Evolutionary conservation across 2,329 filamentous ascomycete genomes (phyloP), one percentile per base, ranked within the genome.

Genomic region (Paecilomyces sp.): DNA sequence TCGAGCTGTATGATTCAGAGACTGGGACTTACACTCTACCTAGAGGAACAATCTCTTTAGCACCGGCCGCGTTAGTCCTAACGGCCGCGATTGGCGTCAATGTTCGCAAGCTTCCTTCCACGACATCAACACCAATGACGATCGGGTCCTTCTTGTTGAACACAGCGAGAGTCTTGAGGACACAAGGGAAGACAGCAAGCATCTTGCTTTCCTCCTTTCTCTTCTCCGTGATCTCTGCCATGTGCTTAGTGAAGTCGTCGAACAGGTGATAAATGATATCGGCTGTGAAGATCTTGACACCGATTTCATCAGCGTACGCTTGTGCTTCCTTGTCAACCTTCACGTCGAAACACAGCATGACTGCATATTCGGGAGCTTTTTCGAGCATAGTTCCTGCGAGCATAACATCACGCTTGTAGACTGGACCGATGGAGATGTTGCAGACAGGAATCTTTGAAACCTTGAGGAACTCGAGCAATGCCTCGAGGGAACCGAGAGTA

Each of bases 221-320:
- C 82, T 92, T 88, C 78, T 93, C 92, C 31, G 88, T 82, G 66
- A 96, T 84, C 68, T 90, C 83, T 31, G 88, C 87, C 90, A 97
- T 96, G 77, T 99, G 93, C 76, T 90, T 91, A 52, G 90, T 97
- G 79, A 99, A 99, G 65, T 90, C 83, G 76, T 99, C 95, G 75
- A 99, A 99, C 60, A 99, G 82, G 76, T 99, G 94, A 77, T 99
- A 99, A 72, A 99, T 99, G 69, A 99, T 99, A 76, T 99, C 93
- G 2, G 95, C 94, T 2, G 91, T 96, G 81, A 99, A 99, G 69
- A 99, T 90, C 82, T 96, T 97, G 79, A 99, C 90, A 57, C 92
- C 92, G 63, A 96, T 87, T 60, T 97, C 92, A 18, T 97, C 91
- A 11, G 94, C 94, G 69, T 97, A 96, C 9, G 85, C 83, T 65